These are phyloP conservation scores for Alternaria sp. DNA, from an alignment of 2,329 filamentous ascomycete species.

Conservation along the genomic window DNA sequence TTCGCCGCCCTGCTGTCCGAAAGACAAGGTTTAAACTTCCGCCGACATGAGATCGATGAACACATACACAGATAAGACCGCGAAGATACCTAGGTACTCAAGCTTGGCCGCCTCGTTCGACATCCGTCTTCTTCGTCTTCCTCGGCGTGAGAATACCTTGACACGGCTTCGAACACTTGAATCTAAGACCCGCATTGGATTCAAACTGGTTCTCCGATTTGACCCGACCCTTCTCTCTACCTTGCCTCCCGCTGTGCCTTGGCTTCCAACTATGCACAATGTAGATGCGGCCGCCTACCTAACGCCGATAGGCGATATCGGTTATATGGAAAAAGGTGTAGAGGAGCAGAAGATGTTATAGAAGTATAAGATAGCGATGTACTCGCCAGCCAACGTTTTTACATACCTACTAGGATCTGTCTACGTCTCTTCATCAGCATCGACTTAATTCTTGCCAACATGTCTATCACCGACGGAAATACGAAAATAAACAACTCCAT, in stretches of 20 bases:
- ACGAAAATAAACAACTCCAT: not conserved
- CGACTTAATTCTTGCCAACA: not conserved
- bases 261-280: not conserved
- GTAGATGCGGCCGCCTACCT: not conserved
- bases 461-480: not conserved
- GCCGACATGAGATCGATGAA: not conserved
- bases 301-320: not conserved
- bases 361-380: not conserved
- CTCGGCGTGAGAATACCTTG: not conserved
- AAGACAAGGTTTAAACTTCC: not conserved
- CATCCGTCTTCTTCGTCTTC: not conserved
- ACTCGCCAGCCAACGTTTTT: not conserved
- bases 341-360: not conserved
- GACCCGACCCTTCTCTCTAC: not conserved
- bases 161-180: not conserved
- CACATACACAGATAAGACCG: not conserved
- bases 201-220: not conserved
- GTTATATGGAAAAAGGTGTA: not conserved
- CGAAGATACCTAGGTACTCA: not conserved
- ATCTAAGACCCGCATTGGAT: not conserved
- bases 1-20: not conserved
- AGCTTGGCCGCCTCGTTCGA: not conserved
- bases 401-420: too few species aligned
- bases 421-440: not conserved
- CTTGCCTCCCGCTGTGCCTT: not conserved